Percentiles rank a stretch among this genome's conserved stretches.
Evolutionary conservation across 164 flowering plant species (phyloP).

Genomic region (Protea cynaroides): DNA sequence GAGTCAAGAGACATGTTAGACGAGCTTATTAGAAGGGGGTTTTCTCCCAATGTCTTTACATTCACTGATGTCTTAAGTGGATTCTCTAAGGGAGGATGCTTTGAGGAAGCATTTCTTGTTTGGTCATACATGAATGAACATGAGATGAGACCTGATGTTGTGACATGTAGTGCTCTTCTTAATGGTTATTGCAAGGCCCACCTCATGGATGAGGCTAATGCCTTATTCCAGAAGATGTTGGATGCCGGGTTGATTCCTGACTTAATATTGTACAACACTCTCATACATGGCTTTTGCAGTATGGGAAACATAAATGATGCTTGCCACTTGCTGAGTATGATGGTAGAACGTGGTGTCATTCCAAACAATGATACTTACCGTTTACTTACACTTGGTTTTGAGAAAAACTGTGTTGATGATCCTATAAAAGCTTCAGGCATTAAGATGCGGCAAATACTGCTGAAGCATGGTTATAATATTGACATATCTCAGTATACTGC

Average conservation of each 20-base stretch:
- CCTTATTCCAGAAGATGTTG: slow-evolving; percentile 33
- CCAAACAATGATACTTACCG: slow-evolving; percentile 37
- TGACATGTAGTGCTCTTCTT: slow-evolving; percentile 48
- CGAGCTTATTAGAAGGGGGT: slow-evolving; percentile 40
- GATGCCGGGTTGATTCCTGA: slow-evolving; percentile 41
- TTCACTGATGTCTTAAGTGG: slow-evolving; percentile 34
- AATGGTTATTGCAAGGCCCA: slow-evolving; percentile 37
- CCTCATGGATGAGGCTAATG: slow-evolving; percentile 39
- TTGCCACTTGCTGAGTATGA: slow-evolving; percentile 30
- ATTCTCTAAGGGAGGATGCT: slow-evolving; percentile 25
- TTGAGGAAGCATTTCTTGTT: slow-evolving; percentile 39
- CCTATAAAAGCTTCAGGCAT: slow-evolving; percentile 28
- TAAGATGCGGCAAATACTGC: slow-evolving; percentile 27
- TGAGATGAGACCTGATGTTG: slow-evolving; percentile 39
- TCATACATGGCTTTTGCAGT: slow-evolving; percentile 44
- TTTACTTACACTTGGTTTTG: slow-evolving; percentile 35
- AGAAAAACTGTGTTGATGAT: slow-evolving; percentile 22
- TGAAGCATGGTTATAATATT: slow-evolving; percentile 17
- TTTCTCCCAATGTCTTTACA: slow-evolving; percentile 32
- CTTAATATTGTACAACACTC: slow-evolving; percentile 39
- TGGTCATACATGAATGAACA: slow-evolving; percentile 42
- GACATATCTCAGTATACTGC: slow-evolving; percentile 8
- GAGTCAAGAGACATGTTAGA: slow-evolving; percentile 32
- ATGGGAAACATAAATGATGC: slow-evolving; percentile 32
- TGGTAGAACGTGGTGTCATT: slow-evolving; percentile 29